These are phyloP conservation scores for Boletus barrowsii DNA, from an alignment of 768 basidiomycete genomes.

Conservation along the genomic window DNA sequence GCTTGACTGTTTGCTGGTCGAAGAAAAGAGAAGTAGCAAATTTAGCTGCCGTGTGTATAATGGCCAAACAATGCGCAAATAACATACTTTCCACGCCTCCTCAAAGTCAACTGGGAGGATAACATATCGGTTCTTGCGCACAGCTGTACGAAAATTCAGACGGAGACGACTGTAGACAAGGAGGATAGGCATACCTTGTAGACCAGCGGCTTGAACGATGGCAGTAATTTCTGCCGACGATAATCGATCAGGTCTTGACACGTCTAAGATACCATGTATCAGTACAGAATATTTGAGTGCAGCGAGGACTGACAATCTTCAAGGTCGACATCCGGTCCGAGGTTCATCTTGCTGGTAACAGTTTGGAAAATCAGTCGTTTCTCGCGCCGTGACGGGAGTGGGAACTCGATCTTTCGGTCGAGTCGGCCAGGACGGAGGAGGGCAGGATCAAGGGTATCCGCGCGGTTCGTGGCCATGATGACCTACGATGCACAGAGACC, in stretches of 20 bases:
- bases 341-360: constrained; percentile 94
- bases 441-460: constrained; percentile 96
- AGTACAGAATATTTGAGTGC: constrained; percentile 12
- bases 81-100: constrained; percentile 97
- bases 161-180: background rate
- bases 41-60: constrained; percentile 29
- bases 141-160: constrained; percentile 45
- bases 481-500: constrained; percentile 51
- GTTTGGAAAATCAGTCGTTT: constrained; percentile 98
- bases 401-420: constrained; percentile 99
- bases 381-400: constrained; percentile 89
- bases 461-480: constrained; percentile 99
- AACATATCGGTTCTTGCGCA: constrained; percentile 97
- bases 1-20: constrained; percentile 91
- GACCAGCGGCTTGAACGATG: constrained; percentile 93
- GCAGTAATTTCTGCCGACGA: constrained; percentile 95
- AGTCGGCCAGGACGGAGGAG: constrained; percentile 95
- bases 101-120: constrained; percentile 97
- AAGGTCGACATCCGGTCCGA: constrained; percentile 94
- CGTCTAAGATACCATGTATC: constrained; percentile 52
- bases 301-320: constrained; percentile 82
- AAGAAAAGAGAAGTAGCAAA: constrained; percentile 32
- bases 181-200: constrained; percentile 65
- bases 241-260: constrained; percentile 92
- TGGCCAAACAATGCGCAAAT: constrained; percentile 49